A percentile compares a stretch with the other conserved stretches of the same genome.
phyloP scores from a whole-genome alignment of 2,329 filamentous ascomycete species.

The Hypoxylon sp. region DNA sequence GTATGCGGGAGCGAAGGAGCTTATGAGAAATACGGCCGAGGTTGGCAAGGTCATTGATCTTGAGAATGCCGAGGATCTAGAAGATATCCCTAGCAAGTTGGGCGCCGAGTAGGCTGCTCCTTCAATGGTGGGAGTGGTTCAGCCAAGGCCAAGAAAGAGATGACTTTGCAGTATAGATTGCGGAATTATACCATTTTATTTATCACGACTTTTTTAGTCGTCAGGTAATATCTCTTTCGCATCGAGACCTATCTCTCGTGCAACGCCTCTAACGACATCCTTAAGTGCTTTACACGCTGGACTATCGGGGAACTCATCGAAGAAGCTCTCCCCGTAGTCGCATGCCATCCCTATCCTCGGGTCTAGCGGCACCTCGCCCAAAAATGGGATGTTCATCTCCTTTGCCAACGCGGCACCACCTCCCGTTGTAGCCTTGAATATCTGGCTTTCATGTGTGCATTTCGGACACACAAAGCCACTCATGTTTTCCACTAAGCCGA shows the following conservation, averaged over 20 bases:
- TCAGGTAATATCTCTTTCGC: constrained; percentile 61
- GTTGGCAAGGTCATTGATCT: constrained; percentile 90
- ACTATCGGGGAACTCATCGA: constrained; percentile 92
- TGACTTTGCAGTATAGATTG: constrained; percentile 9
- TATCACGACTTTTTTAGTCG: constrained; percentile 39
- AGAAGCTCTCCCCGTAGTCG: constrained; percentile 97
- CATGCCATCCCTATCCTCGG: constrained; percentile 95
- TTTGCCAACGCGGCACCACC: constrained; percentile 81
- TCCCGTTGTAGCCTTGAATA: constrained; percentile 91
- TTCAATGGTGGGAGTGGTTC: neutral
- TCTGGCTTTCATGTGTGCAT: constrained; percentile 82
- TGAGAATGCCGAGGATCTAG: constrained; percentile 79
- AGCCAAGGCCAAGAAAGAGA: neutral
- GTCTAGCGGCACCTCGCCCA: constrained; percentile 90
- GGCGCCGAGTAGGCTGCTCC: constrained; percentile 44
- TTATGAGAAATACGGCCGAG: constrained; percentile 93
- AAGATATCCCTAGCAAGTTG: constrained; percentile 77
- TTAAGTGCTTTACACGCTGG: constrained; percentile 86
- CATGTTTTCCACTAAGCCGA: constrained; percentile 98
- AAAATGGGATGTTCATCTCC: constrained; percentile 87
- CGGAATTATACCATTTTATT: constrained; percentile 29
- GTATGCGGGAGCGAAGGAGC: constrained; percentile 94
- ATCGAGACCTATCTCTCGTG: constrained; percentile 70
- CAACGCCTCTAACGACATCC: constrained; percentile 78
- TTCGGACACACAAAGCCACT: constrained; percentile 94